Base-by-base conservation (phyloP, 148 eudicot genomes). In the Silene latifolia region DNA sequence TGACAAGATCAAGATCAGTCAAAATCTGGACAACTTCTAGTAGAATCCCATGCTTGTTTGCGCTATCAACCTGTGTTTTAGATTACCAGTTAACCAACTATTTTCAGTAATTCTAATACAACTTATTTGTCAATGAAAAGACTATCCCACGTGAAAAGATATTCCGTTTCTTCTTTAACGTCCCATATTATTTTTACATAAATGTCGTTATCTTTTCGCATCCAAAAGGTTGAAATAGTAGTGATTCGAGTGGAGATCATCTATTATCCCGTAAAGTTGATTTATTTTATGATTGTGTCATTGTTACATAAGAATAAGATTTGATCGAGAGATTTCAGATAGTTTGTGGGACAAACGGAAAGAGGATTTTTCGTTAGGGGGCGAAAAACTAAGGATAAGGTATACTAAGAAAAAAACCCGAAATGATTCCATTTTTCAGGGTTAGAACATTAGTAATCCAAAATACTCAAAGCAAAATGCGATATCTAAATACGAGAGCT, bases 11-110 rank as follows among this genome's bases (percentile, higher is more conserved):
- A 7, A 91, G 90, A 84, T 94, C 98, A 10, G 98, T 94, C 63
- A 94, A 81, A 65, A 91, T 87, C 75, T 94, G 98, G 29, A 94
- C 97, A 85, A 91, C 87, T 76, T 88, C 95, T 75, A 94, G 86
- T 83, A 94, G 85, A 69, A 94, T 83, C 77, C 98, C 98, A 60
- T 88, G 85, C 82, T 86, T 94, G 86, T 94, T 91, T 57, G 93
- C 91, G 44, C 98, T 89, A 69, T 89, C 98, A 59, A 91, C 90
- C 97, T 91, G 86, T 54, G 48, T 72, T 19, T 48, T 32, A 68
- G 25, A 69, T 48, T 18, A 79, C 32, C n/a, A 47, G 65, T 35
- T 56, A 63, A 44, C 53, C 19, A 35, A 15, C 15, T 29, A 76
- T 27, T 72, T 63, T 65, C 20, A 54, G 63, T 42, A 59, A 64